A percentile compares a stretch with the other conserved stretches of the same genome.
Conservation (phyloP, 75 land plant species). For the Selaginella tamariscina region DNA sequence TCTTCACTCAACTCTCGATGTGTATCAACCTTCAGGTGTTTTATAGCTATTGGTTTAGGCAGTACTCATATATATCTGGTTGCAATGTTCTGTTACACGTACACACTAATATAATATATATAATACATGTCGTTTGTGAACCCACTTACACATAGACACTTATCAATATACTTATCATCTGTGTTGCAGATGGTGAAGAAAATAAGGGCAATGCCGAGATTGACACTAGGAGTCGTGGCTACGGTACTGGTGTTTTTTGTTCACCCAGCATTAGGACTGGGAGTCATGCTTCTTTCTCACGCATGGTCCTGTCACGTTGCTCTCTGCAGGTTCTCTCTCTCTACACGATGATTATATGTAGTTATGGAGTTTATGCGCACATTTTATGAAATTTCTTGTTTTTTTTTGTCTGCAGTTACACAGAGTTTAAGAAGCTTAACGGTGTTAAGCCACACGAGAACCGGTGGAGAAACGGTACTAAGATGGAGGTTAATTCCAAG, state of each 20-base stretch:
- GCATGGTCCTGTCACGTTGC: conserved; percentile 62
- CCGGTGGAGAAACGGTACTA: no score
- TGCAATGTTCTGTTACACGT: not conserved
- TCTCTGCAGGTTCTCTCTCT: conserved; percentile 67
- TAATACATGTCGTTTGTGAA: no score
- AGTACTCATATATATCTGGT: not conserved
- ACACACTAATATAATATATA: not conserved
- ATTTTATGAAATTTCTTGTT: no score
- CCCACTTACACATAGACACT: not conserved
- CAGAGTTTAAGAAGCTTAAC: no score
- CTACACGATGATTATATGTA: no score
- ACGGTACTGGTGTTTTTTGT: conserved; percentile 49
- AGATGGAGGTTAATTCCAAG: no score
- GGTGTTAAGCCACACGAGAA: no score
- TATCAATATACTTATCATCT: not conserved
- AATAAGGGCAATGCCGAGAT: conserved; percentile 36
- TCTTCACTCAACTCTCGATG: not conserved
- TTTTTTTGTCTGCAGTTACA: no score
- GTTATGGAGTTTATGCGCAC: no score
- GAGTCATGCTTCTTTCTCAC: conserved; percentile 50
- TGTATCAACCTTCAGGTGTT: not conserved
- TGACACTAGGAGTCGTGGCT: conserved; percentile 40
- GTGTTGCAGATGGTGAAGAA: conserved; percentile 23
- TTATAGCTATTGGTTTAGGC: not conserved
- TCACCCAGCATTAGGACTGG: conserved; percentile 85